These are phyloP conservation scores for Podila verticillata DNA, from an alignment of 192 early-diverging fungal genomes.

Conservation along the genomic window DNA sequence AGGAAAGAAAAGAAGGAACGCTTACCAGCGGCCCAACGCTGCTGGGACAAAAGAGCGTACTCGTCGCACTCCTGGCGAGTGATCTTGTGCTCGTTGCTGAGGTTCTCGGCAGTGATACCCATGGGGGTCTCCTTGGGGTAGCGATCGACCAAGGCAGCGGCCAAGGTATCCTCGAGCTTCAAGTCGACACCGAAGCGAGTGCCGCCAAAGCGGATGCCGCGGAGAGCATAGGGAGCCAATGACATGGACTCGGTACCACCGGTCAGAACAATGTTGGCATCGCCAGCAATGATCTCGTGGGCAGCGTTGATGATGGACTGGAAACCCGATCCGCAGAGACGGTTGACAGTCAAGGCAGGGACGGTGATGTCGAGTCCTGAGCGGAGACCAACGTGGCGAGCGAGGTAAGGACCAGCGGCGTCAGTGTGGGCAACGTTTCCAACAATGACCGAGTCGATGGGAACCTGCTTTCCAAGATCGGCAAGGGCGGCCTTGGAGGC, in stretches of 20 bases:
- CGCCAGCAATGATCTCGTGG: slow-evolving; percentile 89
- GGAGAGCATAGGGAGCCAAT: slow-evolving; percentile 87
- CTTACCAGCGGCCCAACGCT: slow-evolving; percentile 85
- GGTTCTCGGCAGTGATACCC: slow-evolving; percentile 96
- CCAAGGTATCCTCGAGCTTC: slow-evolving; percentile 91
- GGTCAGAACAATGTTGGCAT: slow-evolving; percentile 85
- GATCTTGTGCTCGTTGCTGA: slow-evolving; percentile 86
- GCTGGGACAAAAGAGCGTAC: slow-evolving; percentile 84
- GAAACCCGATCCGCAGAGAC: slow-evolving; percentile 97
- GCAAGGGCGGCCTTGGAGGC: slow-evolving; percentile 91
- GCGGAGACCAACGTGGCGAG: slow-evolving; percentile 93
- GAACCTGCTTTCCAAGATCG: slow-evolving; percentile 73
- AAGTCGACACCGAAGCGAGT: slow-evolving; percentile 88
- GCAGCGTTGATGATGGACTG: slow-evolving; percentile 94
- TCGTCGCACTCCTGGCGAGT: slow-evolving; percentile 86
- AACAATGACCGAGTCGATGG: slow-evolving; percentile 91
- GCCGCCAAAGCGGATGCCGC: slow-evolving; percentile 81
- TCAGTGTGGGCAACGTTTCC: slow-evolving; percentile 94
- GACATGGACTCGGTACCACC: slow-evolving; percentile 96
- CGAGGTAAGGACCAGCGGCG: slow-evolving; percentile 86
- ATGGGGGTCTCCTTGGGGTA: slow-evolving; percentile 86
- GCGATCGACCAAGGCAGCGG: slow-evolving; percentile 85
- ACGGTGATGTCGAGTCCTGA: slow-evolving; percentile 85
- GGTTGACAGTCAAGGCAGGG: slow-evolving; percentile 93
- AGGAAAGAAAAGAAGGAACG: neutral